Percentiles rank a stretch among this genome's conserved stretches.
Evolutionary conservation across 164 flowering plant species (phyloP).

Genomic region (Dillenia turbinata): DNA sequence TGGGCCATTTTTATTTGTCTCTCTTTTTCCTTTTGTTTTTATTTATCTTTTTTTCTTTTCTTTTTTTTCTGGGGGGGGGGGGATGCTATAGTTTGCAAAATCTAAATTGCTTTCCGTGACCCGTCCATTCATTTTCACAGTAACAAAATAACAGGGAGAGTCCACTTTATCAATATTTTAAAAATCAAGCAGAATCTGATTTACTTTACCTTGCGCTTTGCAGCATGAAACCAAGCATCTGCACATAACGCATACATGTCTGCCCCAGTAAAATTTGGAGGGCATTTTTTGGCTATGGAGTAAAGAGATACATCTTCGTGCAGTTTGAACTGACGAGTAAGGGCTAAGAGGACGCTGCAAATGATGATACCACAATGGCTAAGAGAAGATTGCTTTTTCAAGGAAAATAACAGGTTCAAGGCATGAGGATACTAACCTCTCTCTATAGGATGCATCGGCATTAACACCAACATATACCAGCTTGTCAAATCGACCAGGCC

Average conservation of each 20-base stretch:
- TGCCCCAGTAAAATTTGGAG: slow-evolving; percentile 82
- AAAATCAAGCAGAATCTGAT: too few species aligned
- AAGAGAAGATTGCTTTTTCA: background rate
- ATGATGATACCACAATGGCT: slow-evolving; percentile 5
- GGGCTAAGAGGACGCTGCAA: slow-evolving; percentile 82
- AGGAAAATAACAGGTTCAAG: background rate
- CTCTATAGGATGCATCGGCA: slow-evolving; percentile 78
- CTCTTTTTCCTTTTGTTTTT: too few species aligned
- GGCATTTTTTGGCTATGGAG: slow-evolving; percentile 78
- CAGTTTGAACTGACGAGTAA: slow-evolving; percentile 79
- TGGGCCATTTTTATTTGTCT: too few species aligned
- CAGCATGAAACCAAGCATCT: slow-evolving; percentile 91
- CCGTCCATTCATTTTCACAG: too few species aligned
- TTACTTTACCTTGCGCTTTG: slow-evolving; percentile 42
- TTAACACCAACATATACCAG: slow-evolving; percentile 89
- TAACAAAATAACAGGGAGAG: too few species aligned
- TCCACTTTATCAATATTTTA: too few species aligned
- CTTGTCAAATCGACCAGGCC: slow-evolving; percentile 94
- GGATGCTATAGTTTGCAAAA: too few species aligned
- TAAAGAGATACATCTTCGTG: slow-evolving; percentile 71
- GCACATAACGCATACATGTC: slow-evolving; percentile 73
- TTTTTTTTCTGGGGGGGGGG: too few species aligned
- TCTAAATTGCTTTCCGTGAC: too few species aligned
- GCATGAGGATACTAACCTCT: slow-evolving; percentile 41
- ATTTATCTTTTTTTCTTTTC: too few species aligned